Conservation (phyloP, 345 rosid genomes). For the Bruguiera sexangula region DNA sequence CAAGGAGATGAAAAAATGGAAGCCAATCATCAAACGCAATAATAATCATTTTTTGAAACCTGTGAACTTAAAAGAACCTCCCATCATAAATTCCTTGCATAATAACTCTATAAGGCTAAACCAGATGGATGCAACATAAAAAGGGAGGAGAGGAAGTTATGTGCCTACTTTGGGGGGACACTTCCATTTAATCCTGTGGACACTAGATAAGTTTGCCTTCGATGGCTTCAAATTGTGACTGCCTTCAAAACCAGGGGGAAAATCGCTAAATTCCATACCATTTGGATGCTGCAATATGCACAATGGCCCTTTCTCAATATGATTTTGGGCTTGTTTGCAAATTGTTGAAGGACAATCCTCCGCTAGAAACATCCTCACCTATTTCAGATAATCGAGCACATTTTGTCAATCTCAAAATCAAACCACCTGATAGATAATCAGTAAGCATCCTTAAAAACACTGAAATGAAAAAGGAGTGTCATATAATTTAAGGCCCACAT, state of each 20-base stretch:
- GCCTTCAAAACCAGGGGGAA: conserved; percentile 52
- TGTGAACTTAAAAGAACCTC: too few relatives aligned
- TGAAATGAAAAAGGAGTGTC: background rate
- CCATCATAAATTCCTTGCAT: too few relatives aligned
- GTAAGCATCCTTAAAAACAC: background rate
- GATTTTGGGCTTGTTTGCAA: conserved; percentile 24
- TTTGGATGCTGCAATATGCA: conserved; percentile 12
- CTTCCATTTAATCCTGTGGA: conserved; percentile 44
- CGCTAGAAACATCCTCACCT: conserved; percentile 48
- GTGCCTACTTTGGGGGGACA: conserved; percentile 46
- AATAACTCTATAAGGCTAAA: too few relatives aligned
- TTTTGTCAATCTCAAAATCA: background rate
- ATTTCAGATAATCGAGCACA: background rate
- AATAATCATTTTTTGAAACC: too few relatives aligned
- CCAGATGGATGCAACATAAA: background rate
- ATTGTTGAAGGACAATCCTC: conserved; percentile 55
- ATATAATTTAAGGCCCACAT: background rate
- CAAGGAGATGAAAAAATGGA: background rate
- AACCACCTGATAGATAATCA: background rate
- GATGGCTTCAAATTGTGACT: conserved; percentile 7
- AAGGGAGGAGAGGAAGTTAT: background rate
- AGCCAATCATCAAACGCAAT: background rate
- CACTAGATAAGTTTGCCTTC: conserved; percentile 16
- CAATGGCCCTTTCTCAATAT: conserved; percentile 18
- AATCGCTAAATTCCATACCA: conserved; percentile 14